Percentiles rank a stretch among this genome's conserved stretches.
phyloP scores from a whole-genome alignment of 768 basidiomycete species.

The Mycena vitilis region DNA sequence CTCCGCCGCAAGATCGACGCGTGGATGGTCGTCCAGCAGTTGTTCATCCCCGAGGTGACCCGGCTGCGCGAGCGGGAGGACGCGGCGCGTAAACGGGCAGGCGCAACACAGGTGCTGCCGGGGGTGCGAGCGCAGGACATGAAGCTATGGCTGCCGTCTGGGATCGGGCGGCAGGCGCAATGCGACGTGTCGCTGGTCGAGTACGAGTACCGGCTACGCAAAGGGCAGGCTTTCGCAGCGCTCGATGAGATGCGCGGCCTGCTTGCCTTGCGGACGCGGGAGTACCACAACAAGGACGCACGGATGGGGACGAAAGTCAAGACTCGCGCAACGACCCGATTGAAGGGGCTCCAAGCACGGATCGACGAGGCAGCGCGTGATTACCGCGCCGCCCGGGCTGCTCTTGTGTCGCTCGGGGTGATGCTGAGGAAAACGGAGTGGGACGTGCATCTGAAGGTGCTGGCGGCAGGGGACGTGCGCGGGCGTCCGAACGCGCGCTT shows the following conservation, averaged over 20 bases:
- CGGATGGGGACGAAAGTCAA: conserved; percentile 37
- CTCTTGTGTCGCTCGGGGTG: conserved; percentile 23
- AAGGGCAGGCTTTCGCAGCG: neutral
- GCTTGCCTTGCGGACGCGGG: neutral
- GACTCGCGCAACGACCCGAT: conserved; percentile 36
- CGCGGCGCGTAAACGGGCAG: too few species aligned
- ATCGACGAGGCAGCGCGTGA: conserved; percentile 29
- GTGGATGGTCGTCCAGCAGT: too few species aligned
- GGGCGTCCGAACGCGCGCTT: conserved; percentile 21
- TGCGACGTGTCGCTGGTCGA: neutral
- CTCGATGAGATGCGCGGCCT: neutral
- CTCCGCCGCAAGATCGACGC: too few species aligned
- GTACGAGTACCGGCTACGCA: neutral
- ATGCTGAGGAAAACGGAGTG: conserved; percentile 23
- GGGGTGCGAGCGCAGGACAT: neutral
- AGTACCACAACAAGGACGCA: conserved; percentile 14
- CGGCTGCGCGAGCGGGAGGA: too few species aligned
- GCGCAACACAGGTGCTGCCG: neutral
- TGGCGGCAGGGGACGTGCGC: conserved; percentile 34
- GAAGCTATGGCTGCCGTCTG: conserved; percentile 42
- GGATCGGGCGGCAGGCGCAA: neutral
- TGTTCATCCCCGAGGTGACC: too few species aligned
- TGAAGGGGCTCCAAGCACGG: conserved; percentile 30
- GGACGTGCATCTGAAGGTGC: conserved; percentile 28
- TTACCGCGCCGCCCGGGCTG: conserved; percentile 36